phyloP scores from a whole-genome alignment of 768 basidiomycete genomes.

The Fomitopsis serialis region DNA sequence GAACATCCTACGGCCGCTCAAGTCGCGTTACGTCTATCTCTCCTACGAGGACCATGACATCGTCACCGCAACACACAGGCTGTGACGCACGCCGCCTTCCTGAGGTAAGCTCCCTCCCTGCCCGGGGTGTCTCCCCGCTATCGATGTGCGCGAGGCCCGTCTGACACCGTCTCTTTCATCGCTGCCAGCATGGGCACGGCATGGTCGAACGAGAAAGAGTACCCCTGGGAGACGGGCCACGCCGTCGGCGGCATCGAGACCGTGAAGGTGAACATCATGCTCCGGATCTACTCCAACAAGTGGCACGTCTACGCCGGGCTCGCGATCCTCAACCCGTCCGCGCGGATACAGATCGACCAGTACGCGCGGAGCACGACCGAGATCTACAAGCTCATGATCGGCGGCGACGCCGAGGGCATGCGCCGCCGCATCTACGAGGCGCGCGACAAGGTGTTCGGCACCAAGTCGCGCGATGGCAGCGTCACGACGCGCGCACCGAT shows the following conservation, averaged over 20 bases:
- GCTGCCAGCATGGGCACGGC: constrained; percentile 90
- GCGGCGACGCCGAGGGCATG: constrained; percentile 46
- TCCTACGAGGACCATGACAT: constrained; percentile 96
- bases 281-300: constrained; percentile 94
- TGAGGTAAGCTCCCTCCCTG: constrained; percentile 51
- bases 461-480: constrained; percentile 2
- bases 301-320: constrained; percentile 99
- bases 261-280: constrained; percentile 93
- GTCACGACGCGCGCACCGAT: constrained; percentile 49
- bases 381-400: constrained; percentile 94
- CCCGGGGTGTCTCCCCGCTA: not conserved
- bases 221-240: constrained; percentile 94
- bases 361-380: constrained; percentile 83
- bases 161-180: not conserved
- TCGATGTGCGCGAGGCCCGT: not conserved
- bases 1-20: constrained; percentile 70
- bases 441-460: constrained; percentile 70
- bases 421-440: constrained; percentile 70
- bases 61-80: constrained; percentile 99
- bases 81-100: constrained; percentile 95
- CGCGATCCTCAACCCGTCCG: constrained; percentile 94
- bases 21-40: constrained; percentile 84
- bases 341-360: constrained; percentile 84
- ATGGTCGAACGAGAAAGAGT: constrained; percentile 70
- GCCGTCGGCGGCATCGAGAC: constrained; percentile 98